Conservation (phyloP, 2,329 filamentous ascomycete genomes). For the Pseudogymnoascus sp. region DNA sequence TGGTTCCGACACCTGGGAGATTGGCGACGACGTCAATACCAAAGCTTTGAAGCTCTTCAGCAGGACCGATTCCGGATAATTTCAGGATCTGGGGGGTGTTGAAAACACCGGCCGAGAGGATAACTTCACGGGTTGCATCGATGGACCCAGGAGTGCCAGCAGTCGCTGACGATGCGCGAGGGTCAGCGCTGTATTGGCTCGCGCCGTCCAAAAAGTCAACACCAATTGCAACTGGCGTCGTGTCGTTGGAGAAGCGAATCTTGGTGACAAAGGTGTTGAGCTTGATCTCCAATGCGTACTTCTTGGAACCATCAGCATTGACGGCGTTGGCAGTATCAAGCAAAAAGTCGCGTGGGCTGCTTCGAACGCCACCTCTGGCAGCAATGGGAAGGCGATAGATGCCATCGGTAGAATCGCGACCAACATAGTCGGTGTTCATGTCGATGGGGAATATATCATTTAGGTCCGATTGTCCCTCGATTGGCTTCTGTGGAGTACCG, state of each 20-base stretch:
- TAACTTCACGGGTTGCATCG: conserved; percentile 36
- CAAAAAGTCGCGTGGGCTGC: conserved; percentile 21
- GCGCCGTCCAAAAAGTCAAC: conserved; percentile 37
- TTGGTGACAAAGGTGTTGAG: conserved; percentile 33
- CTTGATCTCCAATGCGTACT: conserved; percentile 20
- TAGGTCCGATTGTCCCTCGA: conserved; percentile 12
- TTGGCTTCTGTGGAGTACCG: conserved; percentile 8
- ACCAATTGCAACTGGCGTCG: conserved; percentile 32
- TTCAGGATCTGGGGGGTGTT: conserved; percentile 41
- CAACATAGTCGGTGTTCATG: conserved; percentile 20
- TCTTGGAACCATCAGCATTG: conserved; percentile 18
- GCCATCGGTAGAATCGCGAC: conserved; percentile 16
- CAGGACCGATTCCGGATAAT: conserved; percentile 36
- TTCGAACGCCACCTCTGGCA: conserved; percentile 15
- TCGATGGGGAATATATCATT: conserved; percentile 17
- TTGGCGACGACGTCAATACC: conserved; percentile 45
- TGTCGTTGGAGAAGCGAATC: conserved; percentile 32
- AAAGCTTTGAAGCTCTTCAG: conserved; percentile 31
- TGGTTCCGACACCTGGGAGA: conserved; percentile 51
- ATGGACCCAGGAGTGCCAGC: conserved; percentile 21
- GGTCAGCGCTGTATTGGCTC: conserved; percentile 36
- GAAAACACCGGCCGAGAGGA: conserved; percentile 39
- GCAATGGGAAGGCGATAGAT: conserved; percentile 22
- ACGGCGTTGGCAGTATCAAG: conserved; percentile 21
- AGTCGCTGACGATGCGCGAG: conserved; percentile 27